Evolutionary conservation across 306 rosid genomes (phyloP).

Genomic region (Parietaria judaica): DNA sequence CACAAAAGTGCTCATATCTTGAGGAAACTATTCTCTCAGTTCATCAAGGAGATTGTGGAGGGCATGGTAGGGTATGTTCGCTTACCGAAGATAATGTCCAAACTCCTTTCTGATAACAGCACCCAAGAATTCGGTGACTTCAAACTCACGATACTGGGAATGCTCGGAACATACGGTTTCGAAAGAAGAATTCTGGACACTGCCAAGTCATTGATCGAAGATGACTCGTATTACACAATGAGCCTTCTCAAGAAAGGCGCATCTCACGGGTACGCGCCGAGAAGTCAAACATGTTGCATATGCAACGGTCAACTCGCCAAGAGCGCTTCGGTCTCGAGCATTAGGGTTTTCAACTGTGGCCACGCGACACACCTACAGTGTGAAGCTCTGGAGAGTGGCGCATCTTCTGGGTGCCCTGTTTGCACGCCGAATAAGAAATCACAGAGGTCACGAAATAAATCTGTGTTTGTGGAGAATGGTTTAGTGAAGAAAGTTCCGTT

Average conservation of each 20-base stretch:
- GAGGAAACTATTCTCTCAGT: constrained; percentile 68
- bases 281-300: constrained; percentile 55
- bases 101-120: constrained; percentile 91
- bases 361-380: constrained; percentile 89
- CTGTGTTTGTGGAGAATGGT: constrained; percentile 42
- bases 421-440: constrained; percentile 66
- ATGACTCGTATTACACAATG: constrained; percentile 90
- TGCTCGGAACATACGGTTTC: constrained; percentile 90
- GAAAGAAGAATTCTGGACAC: constrained; percentile 99
- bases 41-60: constrained; percentile 92
- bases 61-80: constrained; percentile 94
- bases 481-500: constrained; percentile 44
- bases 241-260: constrained; percentile 91
- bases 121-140: constrained; percentile 94
- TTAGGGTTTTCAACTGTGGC: constrained; percentile 85
- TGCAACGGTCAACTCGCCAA: constrained; percentile 61
- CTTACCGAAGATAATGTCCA: constrained; percentile 89
- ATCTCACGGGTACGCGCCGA: constrained; percentile 86
- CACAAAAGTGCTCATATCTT: constrained; percentile 43
- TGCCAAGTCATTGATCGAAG: constrained; percentile 91
- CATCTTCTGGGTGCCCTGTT: constrained; percentile 75
- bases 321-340: constrained; percentile 49
- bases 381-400: constrained; percentile 53
- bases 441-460: constrained; percentile 61
- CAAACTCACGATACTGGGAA: constrained; percentile 83